Base-by-base conservation (phyloP, 352 stramenopile species). In the Pythium brassicae region DNA sequence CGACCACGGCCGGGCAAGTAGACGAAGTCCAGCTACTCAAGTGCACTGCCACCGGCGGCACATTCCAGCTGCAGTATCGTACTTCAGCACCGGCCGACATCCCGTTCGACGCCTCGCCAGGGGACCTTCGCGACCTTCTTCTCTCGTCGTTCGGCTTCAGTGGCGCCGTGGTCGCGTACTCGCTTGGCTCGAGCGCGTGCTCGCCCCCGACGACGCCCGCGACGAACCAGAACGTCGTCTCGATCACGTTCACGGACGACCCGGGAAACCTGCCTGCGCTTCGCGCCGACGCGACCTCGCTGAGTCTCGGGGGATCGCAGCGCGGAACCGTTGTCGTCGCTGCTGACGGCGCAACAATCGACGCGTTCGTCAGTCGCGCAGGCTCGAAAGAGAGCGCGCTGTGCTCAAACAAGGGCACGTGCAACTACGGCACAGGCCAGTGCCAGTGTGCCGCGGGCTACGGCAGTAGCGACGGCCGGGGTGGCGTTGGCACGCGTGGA, bases 381-480 rank as follows among this genome's bases (percentile, higher is more conserved):
- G 92, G 92, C 8, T 98, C 89, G 0, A 97, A 97, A 60, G 92
- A 98, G 57, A 84, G 89, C 53, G 71, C 58, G 4, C 62, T 87
- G 9, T 98, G 92, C 69, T 90, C 88, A 10, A 95, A 94, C 66
- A 83, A 87, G 54, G 92, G 92, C 9, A 68, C 80, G 40, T 98
- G 92, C 68, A 79, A 98, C 55, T 66, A 69, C 44, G 60, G 66
- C 1, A 66, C 59, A 10, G 83, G 79, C 0, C 61, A 69, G 10
- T 92, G 83, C 55, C 46, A 62, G 6, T 92, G 83, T 37, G 61
- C 61, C 0, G 46, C 61, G 6, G 79, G 78, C 9, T 92, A 78
- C 50, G 74, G 57, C 3, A 78, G 69, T 10, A 92, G 79, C 51
- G 72, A 93, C 43, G 83, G 85, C 5, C 68, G 70, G 35, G 85